A percentile compares a stretch with the other conserved stretches of the same genome.
Conservation (phyloP, 805 yeast species). For the Suhomyces emberorum region DNA sequence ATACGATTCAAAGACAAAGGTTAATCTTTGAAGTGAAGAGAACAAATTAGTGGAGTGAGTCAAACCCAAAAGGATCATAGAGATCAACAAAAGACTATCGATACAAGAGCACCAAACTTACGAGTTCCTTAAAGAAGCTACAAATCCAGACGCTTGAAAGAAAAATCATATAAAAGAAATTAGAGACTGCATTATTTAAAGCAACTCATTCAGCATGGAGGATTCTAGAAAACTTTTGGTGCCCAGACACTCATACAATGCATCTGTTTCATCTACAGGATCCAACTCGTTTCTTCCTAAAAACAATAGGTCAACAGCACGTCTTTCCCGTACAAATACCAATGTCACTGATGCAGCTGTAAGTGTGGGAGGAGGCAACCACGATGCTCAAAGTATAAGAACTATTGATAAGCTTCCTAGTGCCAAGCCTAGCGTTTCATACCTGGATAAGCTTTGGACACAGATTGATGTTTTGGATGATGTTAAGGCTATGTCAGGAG, state of each 20-base stretch:
- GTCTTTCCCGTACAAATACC: conserved; percentile 18
- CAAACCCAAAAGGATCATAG: no score
- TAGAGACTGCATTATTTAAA: no score
- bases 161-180: no score
- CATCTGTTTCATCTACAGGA: conserved; percentile 10
- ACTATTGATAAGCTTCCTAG: conserved; percentile 50
- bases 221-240: conserved; percentile 9
- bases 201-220: conserved; percentile 1
- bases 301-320: conserved; percentile 12
- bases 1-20: no score
- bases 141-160: no score
- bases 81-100: no score
- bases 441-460: conserved; percentile 80
- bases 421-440: conserved; percentile 56
- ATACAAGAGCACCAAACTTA: no score
- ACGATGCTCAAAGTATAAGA: conserved; percentile 18
- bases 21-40: no score
- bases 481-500: conserved; percentile 56
- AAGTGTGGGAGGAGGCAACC: not conserved
- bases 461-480: conserved; percentile 84
- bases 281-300: conserved; percentile 7
- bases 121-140: no score
- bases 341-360: conserved; percentile 15
- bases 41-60: no score
- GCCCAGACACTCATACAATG: conserved; percentile 14